Evolutionary conservation across 768 basidiomycete species (phyloP).

Genomic region (Auriscalpium vulgare): DNA sequence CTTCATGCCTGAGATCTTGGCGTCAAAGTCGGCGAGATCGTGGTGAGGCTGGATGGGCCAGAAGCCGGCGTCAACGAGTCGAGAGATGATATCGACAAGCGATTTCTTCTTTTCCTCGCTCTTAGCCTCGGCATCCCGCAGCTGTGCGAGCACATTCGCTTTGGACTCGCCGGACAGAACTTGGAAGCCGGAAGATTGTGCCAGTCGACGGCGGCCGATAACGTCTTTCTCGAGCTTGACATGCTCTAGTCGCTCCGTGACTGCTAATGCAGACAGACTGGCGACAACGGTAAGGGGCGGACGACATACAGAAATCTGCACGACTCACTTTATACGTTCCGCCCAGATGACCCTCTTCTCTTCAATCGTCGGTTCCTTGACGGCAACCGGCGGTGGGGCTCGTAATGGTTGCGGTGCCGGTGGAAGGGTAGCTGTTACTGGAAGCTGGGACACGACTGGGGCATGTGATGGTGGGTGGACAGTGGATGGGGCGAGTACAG

Average conservation of each 20-base stretch:
- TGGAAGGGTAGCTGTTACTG: too few species aligned
- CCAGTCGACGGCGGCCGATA: background rate
- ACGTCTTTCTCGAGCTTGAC: constrained; percentile 27
- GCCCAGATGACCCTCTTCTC: constrained; percentile 33
- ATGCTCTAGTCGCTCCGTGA: constrained; percentile 26
- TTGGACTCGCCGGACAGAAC: constrained; percentile 21
- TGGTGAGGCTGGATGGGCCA: constrained; percentile 30
- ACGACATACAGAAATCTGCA: background rate
- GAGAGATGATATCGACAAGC: constrained; percentile 22
- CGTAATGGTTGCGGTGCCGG: constrained; percentile 3
- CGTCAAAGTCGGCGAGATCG: constrained; percentile 16
- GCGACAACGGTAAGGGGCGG: background rate
- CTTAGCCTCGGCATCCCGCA: constrained; percentile 17
- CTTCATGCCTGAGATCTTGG: constrained; percentile 19
- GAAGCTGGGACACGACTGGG: too few species aligned
- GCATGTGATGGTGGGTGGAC: too few species aligned
- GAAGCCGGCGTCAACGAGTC: constrained; percentile 28
- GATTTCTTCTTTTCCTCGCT: constrained; percentile 25
- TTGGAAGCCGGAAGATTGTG: constrained; percentile 18
- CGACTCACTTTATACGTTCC: constrained; percentile 32
- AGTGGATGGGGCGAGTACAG: too few species aligned
- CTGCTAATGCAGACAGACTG: constrained; percentile 30
- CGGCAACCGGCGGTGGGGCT: background rate
- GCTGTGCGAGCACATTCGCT: constrained; percentile 18
- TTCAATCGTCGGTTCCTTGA: constrained; percentile 23